Conservation (phyloP, 352 stramenopile genomes). For the Pythium periplocum region DNA sequence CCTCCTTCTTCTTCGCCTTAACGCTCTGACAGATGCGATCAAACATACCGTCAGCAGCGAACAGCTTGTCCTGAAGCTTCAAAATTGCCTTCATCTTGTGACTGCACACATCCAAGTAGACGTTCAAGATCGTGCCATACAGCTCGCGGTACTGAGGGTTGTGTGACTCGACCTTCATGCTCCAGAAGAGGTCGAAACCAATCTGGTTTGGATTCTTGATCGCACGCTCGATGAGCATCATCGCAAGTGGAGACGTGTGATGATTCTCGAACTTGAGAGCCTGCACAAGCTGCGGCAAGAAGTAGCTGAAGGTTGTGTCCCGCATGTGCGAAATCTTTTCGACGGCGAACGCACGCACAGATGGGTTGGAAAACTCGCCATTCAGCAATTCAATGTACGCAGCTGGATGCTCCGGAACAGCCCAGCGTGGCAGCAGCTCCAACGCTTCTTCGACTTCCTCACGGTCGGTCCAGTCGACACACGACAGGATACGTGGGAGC, state of each 20-base stretch:
- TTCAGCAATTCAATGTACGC: conserved; percentile 83
- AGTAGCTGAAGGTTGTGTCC: conserved; percentile 86
- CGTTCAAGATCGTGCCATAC: conserved; percentile 78
- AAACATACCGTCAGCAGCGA: conserved; percentile 70
- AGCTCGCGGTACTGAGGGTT: conserved; percentile 74
- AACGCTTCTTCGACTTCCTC: conserved; percentile 67
- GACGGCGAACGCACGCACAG: conserved; percentile 71
- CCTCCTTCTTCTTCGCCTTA: conserved; percentile 81
- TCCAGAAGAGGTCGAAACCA: conserved; percentile 88
- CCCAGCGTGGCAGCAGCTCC: conserved; percentile 63
- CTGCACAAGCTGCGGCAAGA: conserved; percentile 86
- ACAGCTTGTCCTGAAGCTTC: conserved; percentile 87
- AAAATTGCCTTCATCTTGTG: conserved; percentile 90
- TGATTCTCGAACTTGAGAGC: conserved; percentile 89
- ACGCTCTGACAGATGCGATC: conserved; percentile 81
- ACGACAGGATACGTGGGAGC: conserved; percentile 75
- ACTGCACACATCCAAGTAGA: conserved; percentile 81
- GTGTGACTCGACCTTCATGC: conserved; percentile 86
- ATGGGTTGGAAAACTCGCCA: conserved; percentile 69
- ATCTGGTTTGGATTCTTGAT: conserved; percentile 88
- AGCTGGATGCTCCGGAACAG: conserved; percentile 64
- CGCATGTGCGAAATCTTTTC: conserved; percentile 74
- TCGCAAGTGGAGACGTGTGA: conserved; percentile 63
- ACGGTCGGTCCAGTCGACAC: conserved; percentile 74
- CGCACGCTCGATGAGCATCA: conserved; percentile 82